phyloP scores from a whole-genome alignment of 2,329 filamentous ascomycete species.

The Spiromastix sp. region DNA sequence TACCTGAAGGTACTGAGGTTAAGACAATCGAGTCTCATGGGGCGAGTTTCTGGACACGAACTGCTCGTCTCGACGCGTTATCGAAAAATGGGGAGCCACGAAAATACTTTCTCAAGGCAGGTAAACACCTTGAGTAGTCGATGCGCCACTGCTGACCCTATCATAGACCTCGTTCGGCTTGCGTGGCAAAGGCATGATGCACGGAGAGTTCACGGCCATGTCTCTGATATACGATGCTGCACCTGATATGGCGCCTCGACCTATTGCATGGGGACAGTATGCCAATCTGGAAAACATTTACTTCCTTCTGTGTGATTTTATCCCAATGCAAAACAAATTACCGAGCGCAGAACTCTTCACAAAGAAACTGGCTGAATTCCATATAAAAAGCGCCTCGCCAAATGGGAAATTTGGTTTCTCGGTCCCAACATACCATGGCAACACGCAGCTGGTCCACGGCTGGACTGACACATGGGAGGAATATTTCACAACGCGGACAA shows the following conservation, averaged over 20 bases:
- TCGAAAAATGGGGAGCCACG: neutral
- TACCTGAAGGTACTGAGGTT: neutral
- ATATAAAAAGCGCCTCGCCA: constrained; percentile 20
- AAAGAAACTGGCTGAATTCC: constrained; percentile 18
- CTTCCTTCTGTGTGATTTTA: constrained; percentile 35
- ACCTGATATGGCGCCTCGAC: constrained; percentile 31
- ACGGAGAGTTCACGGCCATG: constrained; percentile 34
- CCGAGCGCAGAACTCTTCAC: constrained; percentile 19
- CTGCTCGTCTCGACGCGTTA: neutral
- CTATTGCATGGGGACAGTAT: constrained; percentile 33
- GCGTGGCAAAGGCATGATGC: too few relatives aligned
- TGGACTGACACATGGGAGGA: constrained; percentile 32
- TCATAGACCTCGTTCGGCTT: too few relatives aligned
- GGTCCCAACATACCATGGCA: constrained; percentile 18
- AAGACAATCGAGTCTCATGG: neutral
- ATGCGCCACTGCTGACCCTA: too few relatives aligned
- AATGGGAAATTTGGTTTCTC: constrained; percentile 24
- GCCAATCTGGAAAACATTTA: constrained; percentile 21
- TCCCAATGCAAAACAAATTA: constrained; percentile 23
- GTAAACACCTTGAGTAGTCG: too few relatives aligned
- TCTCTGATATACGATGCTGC: constrained; percentile 25
- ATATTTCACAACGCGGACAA: constrained; percentile 28
- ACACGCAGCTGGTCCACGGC: constrained; percentile 16
- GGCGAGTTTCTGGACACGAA: neutral
- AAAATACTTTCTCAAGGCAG: neutral